Percentiles rank a stretch among this genome's conserved stretches.
Conservation (phyloP, 2,329 filamentous ascomycete species). For the Aspergillus sojae region DNA sequence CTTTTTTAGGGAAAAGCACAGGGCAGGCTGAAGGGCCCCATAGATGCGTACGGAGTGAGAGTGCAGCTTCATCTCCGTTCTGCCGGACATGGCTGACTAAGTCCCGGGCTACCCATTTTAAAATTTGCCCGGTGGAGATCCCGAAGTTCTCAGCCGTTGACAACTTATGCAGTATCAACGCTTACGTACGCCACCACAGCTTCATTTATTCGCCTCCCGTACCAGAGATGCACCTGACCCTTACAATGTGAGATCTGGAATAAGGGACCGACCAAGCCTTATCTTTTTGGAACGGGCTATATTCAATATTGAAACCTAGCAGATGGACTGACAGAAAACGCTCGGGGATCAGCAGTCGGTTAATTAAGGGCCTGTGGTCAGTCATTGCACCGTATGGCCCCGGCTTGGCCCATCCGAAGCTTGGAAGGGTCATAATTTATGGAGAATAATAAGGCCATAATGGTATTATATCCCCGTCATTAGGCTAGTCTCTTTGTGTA, state of each 20-base stretch:
- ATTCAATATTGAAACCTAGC: background rate
- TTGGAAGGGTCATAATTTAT: background rate
- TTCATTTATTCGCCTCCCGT: background rate
- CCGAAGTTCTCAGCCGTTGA: slow-evolving; percentile 11
- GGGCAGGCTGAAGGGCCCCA: background rate
- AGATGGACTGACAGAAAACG: slow-evolving; percentile 24
- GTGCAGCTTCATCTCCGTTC: slow-evolving; percentile 1
- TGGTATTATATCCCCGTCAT: background rate
- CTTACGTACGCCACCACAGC: slow-evolving; percentile 11
- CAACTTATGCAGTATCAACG: slow-evolving; percentile 9
- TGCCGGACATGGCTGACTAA: slow-evolving; percentile 3
- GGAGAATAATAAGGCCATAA: background rate
- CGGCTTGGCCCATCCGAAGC: background rate
- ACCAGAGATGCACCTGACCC: background rate
- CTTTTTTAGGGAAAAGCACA: background rate
- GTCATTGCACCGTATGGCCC: slow-evolving; percentile 14
- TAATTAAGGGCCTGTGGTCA: slow-evolving; percentile 8
- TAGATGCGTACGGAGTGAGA: background rate
- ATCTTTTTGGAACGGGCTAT: background rate
- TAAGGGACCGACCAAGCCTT: background rate
- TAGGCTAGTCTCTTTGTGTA: background rate
- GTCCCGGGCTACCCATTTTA: background rate
- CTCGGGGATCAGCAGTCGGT: slow-evolving; percentile 24
- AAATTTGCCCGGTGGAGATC: slow-evolving; percentile 8
- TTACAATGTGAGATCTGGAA: background rate